Conservation (phyloP, 78 protist species). For the Ministeria vibrans region DNA sequence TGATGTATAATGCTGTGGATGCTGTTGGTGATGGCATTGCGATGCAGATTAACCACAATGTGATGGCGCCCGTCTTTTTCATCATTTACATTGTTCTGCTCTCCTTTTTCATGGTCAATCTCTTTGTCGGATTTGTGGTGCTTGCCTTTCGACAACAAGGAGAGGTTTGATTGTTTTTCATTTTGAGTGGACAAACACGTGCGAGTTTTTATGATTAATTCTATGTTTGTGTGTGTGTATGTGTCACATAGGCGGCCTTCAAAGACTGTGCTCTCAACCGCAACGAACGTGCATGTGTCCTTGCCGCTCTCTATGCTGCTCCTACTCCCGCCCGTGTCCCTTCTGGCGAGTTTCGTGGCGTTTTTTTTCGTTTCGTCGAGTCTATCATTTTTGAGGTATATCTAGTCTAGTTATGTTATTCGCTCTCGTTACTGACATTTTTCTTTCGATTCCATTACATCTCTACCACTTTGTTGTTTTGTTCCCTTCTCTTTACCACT, state of each 20-base stretch:
- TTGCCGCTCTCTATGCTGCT: too few relatives aligned
- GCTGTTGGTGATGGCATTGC: not conserved
- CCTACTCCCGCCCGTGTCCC: too few relatives aligned
- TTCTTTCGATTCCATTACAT: too few relatives aligned
- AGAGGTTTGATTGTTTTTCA: not conserved
- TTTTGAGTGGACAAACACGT: not conserved
- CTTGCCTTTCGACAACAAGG: not conserved
- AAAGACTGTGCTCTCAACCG: not conserved
- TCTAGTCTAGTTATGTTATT: too few relatives aligned
- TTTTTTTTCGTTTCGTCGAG: too few relatives aligned
- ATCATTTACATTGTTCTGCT: conserved; percentile 5
- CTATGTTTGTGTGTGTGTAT: too few relatives aligned
- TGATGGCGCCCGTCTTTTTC: conserved; percentile 20
- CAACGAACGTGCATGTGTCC: too few relatives aligned
- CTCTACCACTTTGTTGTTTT: too few relatives aligned
- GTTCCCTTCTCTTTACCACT: too few relatives aligned
- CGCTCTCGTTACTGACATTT: too few relatives aligned
- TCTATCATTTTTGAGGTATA: too few relatives aligned
- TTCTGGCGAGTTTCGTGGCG: too few relatives aligned
- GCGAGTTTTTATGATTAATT: not conserved
- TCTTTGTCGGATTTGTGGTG: conserved; percentile 9
- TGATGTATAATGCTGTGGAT: conserved; percentile 21
- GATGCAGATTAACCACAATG: not conserved
- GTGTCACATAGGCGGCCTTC: not conserved
- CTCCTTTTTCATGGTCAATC: conserved; percentile 19